Evolutionary conservation across 164 flowering plant species (phyloP).

Genomic region (Protea cynaroides): DNA sequence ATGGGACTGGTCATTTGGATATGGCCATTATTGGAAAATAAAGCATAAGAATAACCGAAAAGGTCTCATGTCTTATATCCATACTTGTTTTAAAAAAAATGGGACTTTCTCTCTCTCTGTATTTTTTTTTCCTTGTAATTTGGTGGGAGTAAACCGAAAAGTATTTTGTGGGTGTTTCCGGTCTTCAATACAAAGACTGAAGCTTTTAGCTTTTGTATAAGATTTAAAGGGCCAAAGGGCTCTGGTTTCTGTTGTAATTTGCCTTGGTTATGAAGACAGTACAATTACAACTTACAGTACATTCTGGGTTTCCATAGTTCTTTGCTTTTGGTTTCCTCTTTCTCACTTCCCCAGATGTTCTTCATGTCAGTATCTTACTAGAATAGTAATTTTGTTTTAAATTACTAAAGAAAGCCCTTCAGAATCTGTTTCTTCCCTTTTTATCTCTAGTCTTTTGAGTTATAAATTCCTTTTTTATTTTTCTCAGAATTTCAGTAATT

Average conservation of each 20-base stretch:
- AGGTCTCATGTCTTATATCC: no score
- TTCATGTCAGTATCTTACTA: slow-evolving; percentile 18
- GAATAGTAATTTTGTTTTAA: slow-evolving; percentile 5
- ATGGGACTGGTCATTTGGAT: no score
- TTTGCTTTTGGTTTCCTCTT: slow-evolving; percentile 46
- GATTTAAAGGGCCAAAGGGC: slow-evolving; percentile 26
- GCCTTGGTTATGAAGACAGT: slow-evolving; percentile 31
- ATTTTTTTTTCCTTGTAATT: neutral
- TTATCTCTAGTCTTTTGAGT: slow-evolving; percentile 1
- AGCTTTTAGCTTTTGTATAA: slow-evolving; percentile 57
- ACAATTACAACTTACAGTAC: slow-evolving; percentile 45
- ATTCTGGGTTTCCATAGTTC: slow-evolving; percentile 53
- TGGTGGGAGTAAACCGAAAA: slow-evolving; percentile 15
- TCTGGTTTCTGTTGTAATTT: slow-evolving; percentile 45
- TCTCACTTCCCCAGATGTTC: slow-evolving; percentile 91
- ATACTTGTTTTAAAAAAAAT: no score
- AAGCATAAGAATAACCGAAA: no score
- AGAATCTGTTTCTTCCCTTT: slow-evolving; percentile 18
- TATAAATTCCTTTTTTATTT: neutral
- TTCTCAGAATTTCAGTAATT: neutral
- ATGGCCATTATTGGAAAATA: no score
- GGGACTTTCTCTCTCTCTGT: no score
- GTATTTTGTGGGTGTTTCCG: slow-evolving; percentile 39
- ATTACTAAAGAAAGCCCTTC: slow-evolving; percentile 25
- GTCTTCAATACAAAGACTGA: slow-evolving; percentile 75